Evolutionary conservation across 1,284 basidiomycete genomes (phyloP).

Genomic region (Flammula alnicola): DNA sequence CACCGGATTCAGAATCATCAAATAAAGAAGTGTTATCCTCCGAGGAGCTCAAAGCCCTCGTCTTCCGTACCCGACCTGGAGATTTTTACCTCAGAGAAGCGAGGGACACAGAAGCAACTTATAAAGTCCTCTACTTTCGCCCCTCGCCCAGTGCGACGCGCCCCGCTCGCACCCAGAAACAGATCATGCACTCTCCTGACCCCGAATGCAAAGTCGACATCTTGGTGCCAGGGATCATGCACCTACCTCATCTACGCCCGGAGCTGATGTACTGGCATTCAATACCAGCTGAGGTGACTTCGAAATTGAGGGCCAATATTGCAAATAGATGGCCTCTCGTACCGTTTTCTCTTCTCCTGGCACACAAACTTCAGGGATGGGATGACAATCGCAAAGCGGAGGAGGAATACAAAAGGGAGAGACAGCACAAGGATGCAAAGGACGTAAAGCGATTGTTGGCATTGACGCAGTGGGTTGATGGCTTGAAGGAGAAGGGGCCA

Average conservation of each 20-base stretch:
- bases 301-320: neutral
- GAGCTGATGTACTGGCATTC: conserved; percentile 13
- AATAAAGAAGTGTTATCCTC: conserved; percentile 1
- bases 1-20: conserved; percentile 15
- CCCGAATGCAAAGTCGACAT: conserved; percentile 34
- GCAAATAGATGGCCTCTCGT: conserved; percentile 25
- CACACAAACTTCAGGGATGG: conserved; percentile 37
- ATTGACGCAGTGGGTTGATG: conserved; percentile 7
- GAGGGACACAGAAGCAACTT: conserved; percentile 27
- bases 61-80: conserved; percentile 20
- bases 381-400: conserved; percentile 28
- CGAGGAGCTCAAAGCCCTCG: conserved; percentile 19
- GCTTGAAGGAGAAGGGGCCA: neutral
- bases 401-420: conserved; percentile 26
- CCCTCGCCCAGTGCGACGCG: conserved; percentile 12
- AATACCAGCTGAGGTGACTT: conserved; percentile 6
- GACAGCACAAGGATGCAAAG: conserved; percentile 29
- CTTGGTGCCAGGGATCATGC: conserved; percentile 28
- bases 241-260: conserved; percentile 18
- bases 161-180: neutral
- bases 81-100: conserved; percentile 31
- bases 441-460: conserved; percentile 29
- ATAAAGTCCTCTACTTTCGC: conserved; percentile 30
- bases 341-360: conserved; percentile 29
- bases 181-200: conserved; percentile 5